Base-by-base conservation (phyloP, 2,329 filamentous ascomycete species). In the Venturia carpophila region DNA sequence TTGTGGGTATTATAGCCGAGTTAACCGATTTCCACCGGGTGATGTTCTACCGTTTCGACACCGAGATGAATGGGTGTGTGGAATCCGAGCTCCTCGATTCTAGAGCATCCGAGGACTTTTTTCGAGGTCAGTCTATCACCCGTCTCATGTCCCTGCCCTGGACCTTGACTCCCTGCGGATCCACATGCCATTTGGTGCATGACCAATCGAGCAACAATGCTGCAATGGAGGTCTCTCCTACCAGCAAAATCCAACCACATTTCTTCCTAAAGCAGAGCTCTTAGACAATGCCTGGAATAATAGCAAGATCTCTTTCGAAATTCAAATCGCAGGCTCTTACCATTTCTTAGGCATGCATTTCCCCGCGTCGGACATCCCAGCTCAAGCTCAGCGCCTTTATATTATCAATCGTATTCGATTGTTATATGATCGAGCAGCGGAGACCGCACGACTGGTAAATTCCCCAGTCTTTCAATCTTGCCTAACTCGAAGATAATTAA, bases 11-110 rank as follows among this genome's bases (percentile, higher is more conserved):
- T 13, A 19, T 58, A 2, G 52, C 52, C 15, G 60, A 61, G 17
- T 9, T 61, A 17, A 56, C 45, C 5, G 17, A n/a, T 19, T 49
- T 56, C 10, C 62, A 63, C 24, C 43, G 62, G 17, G 62, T 61
- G 6, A 61, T 61, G 60, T 27, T 61, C 1, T 61, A 61, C 30
- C 60, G 60, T 19, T 61, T 61, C 37, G 60, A 61, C n/a, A 30
- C 42, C 2, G 60, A 42, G 7, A 42, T 61, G 60, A 61, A 61
- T 45, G 60, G 60, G 17, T 11, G 42, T 27, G 60, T 61, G 9
- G 42, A 42, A 17, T 27, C 39, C 15, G 60, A 61, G 60, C 37
- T 61, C 6, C 37, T 61, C 24, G 60, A 61, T 39, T 37, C 37
- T 27, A 10, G 60, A 27, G 60, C 60, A 2, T 39, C 27, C 5